phyloP scores from a whole-genome alignment of 164 flowering plant species.

The Cinnamomum micranthum region DNA sequence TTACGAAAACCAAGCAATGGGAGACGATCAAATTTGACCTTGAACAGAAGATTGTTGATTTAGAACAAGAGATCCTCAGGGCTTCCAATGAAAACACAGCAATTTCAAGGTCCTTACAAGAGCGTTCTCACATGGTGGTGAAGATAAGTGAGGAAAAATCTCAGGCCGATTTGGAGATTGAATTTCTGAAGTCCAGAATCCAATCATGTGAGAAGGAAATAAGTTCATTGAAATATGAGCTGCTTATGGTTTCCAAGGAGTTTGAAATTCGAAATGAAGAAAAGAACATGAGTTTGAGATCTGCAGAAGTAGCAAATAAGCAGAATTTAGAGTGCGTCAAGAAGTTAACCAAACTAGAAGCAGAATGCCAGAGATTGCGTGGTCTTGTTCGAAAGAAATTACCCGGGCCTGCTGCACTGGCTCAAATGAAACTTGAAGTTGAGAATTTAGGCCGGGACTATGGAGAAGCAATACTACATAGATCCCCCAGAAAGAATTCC shows the following conservation, averaged over 20 bases:
- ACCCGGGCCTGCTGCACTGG: conserved; percentile 97
- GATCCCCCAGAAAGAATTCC: conserved; percentile 60
- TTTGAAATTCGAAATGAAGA: conserved; percentile 97
- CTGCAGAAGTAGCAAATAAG: conserved; percentile 87
- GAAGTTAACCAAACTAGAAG: conserved; percentile 85
- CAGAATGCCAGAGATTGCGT: conserved; percentile 94
- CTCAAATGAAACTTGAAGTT: conserved; percentile 96
- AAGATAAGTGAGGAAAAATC: conserved; percentile 79
- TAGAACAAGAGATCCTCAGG: conserved; percentile 69
- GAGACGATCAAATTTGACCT: conserved; percentile 70
- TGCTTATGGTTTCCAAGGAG: conserved; percentile 74
- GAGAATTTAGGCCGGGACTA: conserved; percentile 78
- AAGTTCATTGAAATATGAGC: conserved; percentile 82
- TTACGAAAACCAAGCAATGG: conserved; percentile 61
- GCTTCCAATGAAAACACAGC: conserved; percentile 79
- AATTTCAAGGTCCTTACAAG: conserved; percentile 82
- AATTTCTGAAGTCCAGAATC: conserved; percentile 59
- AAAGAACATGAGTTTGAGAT: conserved; percentile 79
- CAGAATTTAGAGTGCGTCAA: conserved; percentile 86
- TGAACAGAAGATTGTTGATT: conserved; percentile 51
- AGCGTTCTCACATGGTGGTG: conserved; percentile 71
- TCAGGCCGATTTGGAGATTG: conserved; percentile 80
- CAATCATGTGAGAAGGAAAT: conserved; percentile 84
- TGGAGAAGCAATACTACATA: conserved; percentile 52
- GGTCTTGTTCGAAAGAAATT: conserved; percentile 91